These are phyloP conservation scores for Meyerozyma smithsonii DNA, from an alignment of 1,139 yeast genomes.

Conservation along the genomic window DNA sequence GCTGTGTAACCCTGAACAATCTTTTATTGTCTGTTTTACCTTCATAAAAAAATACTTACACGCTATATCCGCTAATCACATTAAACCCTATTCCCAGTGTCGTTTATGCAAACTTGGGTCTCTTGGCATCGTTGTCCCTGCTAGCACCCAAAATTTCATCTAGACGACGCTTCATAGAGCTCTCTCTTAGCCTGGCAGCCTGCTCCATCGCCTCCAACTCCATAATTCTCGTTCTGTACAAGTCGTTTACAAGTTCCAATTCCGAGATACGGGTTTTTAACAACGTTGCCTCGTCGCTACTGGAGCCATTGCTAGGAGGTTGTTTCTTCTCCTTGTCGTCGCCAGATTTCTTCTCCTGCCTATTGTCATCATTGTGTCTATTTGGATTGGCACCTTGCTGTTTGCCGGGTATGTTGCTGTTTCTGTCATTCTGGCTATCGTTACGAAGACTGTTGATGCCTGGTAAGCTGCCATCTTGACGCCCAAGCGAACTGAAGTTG, in stretches of 20 bases:
- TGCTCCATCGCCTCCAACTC: slow-evolving; percentile 75
- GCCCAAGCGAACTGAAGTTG: slow-evolving; percentile 10
- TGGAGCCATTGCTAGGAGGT: slow-evolving; percentile 10
- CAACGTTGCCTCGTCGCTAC: slow-evolving; percentile 39
- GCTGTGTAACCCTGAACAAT: no score
- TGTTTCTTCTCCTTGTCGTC: slow-evolving; percentile 8
- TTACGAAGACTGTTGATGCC: not conserved
- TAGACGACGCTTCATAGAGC: slow-evolving; percentile 43
- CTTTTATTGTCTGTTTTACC: not conserved
- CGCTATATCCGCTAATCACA: not conserved
- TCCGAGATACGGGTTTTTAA: slow-evolving; percentile 80
- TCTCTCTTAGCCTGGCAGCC: slow-evolving; percentile 51
- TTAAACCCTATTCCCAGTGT: not conserved
- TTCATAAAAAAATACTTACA: not conserved
- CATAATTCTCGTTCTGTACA: slow-evolving; percentile 73
- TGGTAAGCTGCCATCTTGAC: not conserved
- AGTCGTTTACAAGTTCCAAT: slow-evolving; percentile 81
- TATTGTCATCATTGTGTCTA: slow-evolving; percentile 12
- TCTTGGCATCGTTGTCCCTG: not conserved
- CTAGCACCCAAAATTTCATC: slow-evolving; percentile 36
- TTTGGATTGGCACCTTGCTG: slow-evolving; percentile 5
- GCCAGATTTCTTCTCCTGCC: slow-evolving; percentile 13
- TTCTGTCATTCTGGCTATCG: slow-evolving; percentile 1
- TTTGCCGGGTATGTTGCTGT: not conserved
- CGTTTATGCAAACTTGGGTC: not conserved